Evolutionary conservation across 768 basidiomycete genomes (phyloP).

Genomic region (Scleroderma bovista): DNA sequence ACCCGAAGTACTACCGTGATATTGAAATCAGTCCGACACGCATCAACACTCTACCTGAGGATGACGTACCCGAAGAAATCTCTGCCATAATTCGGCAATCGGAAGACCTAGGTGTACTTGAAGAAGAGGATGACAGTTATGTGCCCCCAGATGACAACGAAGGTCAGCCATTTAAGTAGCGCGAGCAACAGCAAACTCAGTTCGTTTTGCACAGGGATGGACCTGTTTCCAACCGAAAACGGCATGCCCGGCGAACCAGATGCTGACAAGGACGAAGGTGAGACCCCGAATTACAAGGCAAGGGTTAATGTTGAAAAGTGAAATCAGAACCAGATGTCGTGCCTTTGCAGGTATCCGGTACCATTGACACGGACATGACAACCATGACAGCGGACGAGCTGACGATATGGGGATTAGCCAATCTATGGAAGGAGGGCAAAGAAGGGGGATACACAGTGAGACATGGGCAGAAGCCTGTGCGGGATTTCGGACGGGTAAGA

Average conservation of each 20-base stretch:
- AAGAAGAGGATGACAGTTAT: slow-evolving; percentile 18
- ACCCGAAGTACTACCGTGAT: slow-evolving; percentile 26
- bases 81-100: slow-evolving; percentile 16
- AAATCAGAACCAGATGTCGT: background rate
- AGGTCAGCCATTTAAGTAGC: no score
- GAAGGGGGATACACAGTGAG: slow-evolving; percentile 22
- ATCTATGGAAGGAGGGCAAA: slow-evolving; percentile 10
- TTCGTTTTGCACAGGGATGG: no score
- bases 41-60: slow-evolving; percentile 24
- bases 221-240: no score
- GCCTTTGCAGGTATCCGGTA: background rate
- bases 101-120: slow-evolving; percentile 37
- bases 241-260: no score
- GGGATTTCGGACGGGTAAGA: slow-evolving; percentile 10
- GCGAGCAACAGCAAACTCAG: background rate
- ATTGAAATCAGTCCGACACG: slow-evolving; percentile 18
- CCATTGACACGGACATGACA: slow-evolving; percentile 22
- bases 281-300: no score
- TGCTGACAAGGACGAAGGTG: no score
- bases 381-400: slow-evolving; percentile 17
- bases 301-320: background rate
- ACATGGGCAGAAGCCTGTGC: slow-evolving; percentile 11
- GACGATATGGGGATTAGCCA: slow-evolving; percentile 23
- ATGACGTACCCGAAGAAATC: slow-evolving; percentile 31
- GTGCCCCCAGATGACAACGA: slow-evolving; percentile 8